Evolutionary conservation across 305 asterid species (phyloP).

Genomic region (Rubia tinctorum): DNA sequence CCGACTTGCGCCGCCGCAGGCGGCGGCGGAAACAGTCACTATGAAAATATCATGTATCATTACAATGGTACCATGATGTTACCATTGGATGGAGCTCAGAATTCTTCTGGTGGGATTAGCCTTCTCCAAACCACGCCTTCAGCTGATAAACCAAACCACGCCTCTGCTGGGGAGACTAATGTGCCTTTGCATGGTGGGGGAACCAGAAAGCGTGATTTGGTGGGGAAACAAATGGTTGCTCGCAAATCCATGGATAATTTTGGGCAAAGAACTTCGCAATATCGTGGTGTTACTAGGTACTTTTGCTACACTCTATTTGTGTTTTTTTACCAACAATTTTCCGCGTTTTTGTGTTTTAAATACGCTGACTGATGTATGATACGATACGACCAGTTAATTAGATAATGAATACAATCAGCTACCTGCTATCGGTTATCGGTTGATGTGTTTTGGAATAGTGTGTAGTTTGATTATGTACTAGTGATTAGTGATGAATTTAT

Average conservation of each 20-base stretch:
- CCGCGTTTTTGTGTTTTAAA: too few species aligned
- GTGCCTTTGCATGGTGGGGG: constrained; percentile 25
- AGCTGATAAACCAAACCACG: constrained; percentile 21
- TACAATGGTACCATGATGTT: constrained; percentile 7
- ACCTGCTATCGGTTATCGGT: too few species aligned
- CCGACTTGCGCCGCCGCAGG: constrained; percentile 29
- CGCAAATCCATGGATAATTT: constrained; percentile 73
- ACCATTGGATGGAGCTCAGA: constrained; percentile 25
- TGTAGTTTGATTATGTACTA: background rate
- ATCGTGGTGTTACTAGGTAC: constrained; percentile 82
- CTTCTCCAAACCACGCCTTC: constrained; percentile 32
- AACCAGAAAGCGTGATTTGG: constrained; percentile 34
- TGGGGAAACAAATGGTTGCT: constrained; percentile 33
- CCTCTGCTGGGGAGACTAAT: constrained; percentile 24
- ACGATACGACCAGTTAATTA: background rate
- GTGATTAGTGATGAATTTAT: background rate
- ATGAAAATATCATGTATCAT: constrained; percentile 8
- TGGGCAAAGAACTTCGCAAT: constrained; percentile 83
- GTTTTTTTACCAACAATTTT: background rate
- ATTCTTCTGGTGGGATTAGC: constrained; percentile 22
- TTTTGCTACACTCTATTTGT: background rate
- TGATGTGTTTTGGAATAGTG: background rate
- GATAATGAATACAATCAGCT: background rate
- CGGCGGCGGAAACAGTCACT: constrained; percentile 2
- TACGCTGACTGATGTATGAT: background rate